These are phyloP conservation scores for Geotrichum bryndzae DNA, from an alignment of 1,139 yeast species.

Conservation along the genomic window DNA sequence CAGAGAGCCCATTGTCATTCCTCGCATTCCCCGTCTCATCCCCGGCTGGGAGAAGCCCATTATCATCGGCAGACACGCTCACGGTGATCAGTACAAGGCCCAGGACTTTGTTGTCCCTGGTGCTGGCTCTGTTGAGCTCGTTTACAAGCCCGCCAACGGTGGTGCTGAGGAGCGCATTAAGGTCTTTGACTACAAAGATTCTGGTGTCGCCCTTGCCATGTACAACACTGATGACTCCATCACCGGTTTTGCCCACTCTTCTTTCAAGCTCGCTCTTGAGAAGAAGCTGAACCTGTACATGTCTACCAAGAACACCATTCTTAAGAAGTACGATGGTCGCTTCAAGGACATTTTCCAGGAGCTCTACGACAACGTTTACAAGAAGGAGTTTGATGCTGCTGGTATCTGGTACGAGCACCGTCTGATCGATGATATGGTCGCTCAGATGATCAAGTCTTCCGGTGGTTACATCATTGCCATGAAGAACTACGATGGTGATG, in stretches of 20 bases:
- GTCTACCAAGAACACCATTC: constrained; percentile 89
- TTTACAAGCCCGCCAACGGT: constrained; percentile 65
- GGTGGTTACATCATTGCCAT: constrained; percentile 94
- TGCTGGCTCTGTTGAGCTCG: constrained; percentile 73
- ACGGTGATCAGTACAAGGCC: constrained; percentile 94
- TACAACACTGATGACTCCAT: constrained; percentile 92
- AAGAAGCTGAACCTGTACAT: constrained; percentile 74
- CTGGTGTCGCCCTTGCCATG: constrained; percentile 91
- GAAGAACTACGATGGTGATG: constrained; percentile 97
- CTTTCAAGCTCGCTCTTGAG: constrained; percentile 79
- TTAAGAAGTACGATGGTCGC: constrained; percentile 88
- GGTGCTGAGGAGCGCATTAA: constrained; percentile 52
- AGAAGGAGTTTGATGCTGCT: constrained; percentile 59
- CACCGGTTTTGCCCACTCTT: constrained; percentile 82
- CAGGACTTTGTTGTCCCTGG: constrained; percentile 74
- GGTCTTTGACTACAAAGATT: constrained; percentile 65
- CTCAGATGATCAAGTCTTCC: constrained; percentile 91
- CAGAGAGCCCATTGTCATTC: constrained; percentile 93
- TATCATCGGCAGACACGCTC: constrained; percentile 94
- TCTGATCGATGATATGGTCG: constrained; percentile 96
- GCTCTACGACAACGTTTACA: constrained; percentile 66
- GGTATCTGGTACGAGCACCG: constrained; percentile 96
- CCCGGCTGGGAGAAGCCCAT: constrained; percentile 95
- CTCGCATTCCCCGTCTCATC: constrained; percentile 78
- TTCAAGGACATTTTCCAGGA: constrained; percentile 90